A percentile compares a stretch with the other conserved stretches of the same genome.
Evolutionary conservation across 495 filamentous ascomycete species (phyloP).

Genomic region (Podospora sp.): DNA sequence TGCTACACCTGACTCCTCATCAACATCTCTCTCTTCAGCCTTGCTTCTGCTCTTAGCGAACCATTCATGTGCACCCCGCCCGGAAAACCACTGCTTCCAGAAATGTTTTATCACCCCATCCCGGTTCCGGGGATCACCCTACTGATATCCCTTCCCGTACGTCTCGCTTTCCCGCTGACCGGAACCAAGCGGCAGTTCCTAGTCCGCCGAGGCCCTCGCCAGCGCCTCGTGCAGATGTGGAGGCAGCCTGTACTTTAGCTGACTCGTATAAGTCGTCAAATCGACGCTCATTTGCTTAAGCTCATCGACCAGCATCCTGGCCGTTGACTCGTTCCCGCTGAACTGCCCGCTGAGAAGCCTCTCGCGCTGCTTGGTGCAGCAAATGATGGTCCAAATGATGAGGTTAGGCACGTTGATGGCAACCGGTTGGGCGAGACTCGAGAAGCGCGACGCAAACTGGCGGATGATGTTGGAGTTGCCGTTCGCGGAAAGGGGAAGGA

Average conservation of each 20-base stretch:
- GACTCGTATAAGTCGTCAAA: slow-evolving; percentile 89
- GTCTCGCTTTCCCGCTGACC: neutral
- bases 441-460: slow-evolving; percentile 71
- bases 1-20: too few relatives aligned
- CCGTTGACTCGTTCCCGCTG: slow-evolving; percentile 71
- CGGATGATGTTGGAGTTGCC: slow-evolving; percentile 76
- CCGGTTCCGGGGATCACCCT: neutral
- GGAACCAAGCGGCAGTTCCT: slow-evolving; percentile 12
- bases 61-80: too few relatives aligned
- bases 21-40: too few relatives aligned
- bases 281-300: slow-evolving; percentile 79
- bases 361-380: slow-evolving; percentile 75
- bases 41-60: too few relatives aligned
- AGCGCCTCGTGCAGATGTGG: slow-evolving; percentile 75
- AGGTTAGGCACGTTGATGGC: slow-evolving; percentile 85
- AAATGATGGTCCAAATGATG: slow-evolving; percentile 88
- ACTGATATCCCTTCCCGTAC: neutral
- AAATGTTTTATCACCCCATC: too few relatives aligned
- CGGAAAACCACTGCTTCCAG: too few relatives aligned
- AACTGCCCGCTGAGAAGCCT: slow-evolving; percentile 64
- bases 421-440: slow-evolving; percentile 71
- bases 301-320: slow-evolving; percentile 63
- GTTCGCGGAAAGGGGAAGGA: slow-evolving; percentile 74
- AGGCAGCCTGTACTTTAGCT: slow-evolving; percentile 85
- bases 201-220: slow-evolving; percentile 73